Evolutionary conservation across 225 moss, liverwort and hornwort species (phyloP).

Genomic region (Polytrichum formosum): DNA sequence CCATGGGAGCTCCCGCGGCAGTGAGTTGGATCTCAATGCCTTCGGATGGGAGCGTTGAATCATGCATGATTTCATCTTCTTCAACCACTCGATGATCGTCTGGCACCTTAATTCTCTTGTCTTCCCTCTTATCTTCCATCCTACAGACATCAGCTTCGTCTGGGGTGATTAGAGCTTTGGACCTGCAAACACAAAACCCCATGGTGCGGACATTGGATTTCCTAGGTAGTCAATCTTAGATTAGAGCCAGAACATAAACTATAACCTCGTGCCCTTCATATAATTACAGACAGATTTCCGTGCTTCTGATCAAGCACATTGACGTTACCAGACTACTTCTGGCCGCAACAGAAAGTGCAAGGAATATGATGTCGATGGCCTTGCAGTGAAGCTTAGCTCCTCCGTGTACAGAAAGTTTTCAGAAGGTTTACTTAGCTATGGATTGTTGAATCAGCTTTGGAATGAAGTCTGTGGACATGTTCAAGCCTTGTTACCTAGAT

Average conservation of each 20-base stretch:
- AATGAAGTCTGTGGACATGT: not conserved
- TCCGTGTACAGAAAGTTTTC: not conserved
- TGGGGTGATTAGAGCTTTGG: not conserved
- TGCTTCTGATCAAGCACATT: not conserved
- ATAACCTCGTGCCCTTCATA: no score
- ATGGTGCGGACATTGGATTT: no score
- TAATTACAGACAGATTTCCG: not conserved
- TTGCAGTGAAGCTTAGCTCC: not conserved
- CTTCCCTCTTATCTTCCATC: not conserved
- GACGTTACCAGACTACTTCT: not conserved
- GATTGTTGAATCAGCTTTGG: no score
- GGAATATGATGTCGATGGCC: not conserved
- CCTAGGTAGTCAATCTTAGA: not conserved
- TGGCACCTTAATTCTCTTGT: not conserved
- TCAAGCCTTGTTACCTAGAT: not conserved
- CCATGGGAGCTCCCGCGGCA: constrained; percentile 14
- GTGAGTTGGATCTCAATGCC: constrained; percentile 56
- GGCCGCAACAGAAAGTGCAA: not conserved
- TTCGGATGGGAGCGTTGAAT: constrained; percentile 52
- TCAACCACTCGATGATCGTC: not conserved
- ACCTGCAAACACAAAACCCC: not conserved
- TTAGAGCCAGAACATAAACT: not conserved
- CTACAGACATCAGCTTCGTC: not conserved
- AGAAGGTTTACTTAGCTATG: not conserved
- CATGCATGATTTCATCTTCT: not conserved